These are phyloP conservation scores for Neonectria magnoliae DNA, from an alignment of 2,329 filamentous ascomycete species.

Conservation along the genomic window DNA sequence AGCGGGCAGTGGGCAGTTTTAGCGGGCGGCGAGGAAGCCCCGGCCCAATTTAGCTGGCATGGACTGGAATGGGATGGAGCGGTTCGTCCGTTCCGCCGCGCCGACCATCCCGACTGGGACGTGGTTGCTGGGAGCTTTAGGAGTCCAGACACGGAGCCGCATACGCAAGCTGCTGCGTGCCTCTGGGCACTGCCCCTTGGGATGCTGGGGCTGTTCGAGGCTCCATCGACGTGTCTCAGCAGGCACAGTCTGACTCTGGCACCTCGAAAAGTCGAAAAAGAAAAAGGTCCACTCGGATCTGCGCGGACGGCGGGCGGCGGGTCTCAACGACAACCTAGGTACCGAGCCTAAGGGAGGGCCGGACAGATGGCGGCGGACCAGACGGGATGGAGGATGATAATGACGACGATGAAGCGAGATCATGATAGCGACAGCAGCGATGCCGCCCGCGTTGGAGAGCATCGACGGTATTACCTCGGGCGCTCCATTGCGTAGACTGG, in stretches of 20 bases:
- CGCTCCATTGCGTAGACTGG: conserved; percentile 2
- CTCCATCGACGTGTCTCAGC: neutral
- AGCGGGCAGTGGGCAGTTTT: neutral
- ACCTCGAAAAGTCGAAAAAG: too few relatives aligned
- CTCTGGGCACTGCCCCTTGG: neutral
- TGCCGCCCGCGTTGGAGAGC: too few relatives aligned
- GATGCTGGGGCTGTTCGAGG: neutral
- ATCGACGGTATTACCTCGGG: conserved; percentile 16
- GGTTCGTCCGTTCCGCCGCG: conserved; percentile 10
- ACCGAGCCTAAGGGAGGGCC: conserved; percentile 8
- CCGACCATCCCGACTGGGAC: neutral
- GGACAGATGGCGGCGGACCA: conserved; percentile 1
- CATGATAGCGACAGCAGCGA: neutral
- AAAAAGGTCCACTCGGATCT: neutral
- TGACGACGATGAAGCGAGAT: conserved; percentile 3
- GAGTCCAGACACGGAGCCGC: neutral
- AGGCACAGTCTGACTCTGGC: neutral
- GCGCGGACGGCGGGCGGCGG: too few relatives aligned
- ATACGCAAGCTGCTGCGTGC: neutral
- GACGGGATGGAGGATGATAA: conserved; percentile 3
- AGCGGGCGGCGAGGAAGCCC: neutral
- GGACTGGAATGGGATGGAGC: conserved; percentile 4
- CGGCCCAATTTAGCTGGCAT: neutral
- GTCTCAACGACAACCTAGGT: neutral
- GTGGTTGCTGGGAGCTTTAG: neutral